Evolutionary conservation across 1,139 yeast species (phyloP), one percentile per base, ranked within the genome.

Genomic region (Suzukiozyma palmioleophila): DNA sequence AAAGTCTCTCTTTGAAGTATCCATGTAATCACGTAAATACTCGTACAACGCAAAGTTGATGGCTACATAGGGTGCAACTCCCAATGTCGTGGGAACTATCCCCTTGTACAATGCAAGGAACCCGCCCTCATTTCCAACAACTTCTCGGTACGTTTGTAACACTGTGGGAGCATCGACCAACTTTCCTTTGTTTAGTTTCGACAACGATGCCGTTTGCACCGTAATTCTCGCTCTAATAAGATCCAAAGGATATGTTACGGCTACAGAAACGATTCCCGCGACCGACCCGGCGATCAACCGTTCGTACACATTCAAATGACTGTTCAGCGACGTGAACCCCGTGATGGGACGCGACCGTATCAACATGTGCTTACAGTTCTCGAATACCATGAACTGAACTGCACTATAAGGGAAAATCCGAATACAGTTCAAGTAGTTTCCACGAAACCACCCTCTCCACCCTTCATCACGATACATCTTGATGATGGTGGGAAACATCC

Each of bases 41-140:
- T 92, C 97, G 64, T 90, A 92, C 34, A 88, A 79, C 6, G 96
- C 85, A 59, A 92, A 92, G 61, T 90, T 92, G 40, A 92, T 74
- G 3, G 96, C 96, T 33, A 88, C 97, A 53, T 90, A 92, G 1
- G 98, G 97, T 1, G 96, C 97, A 11, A 92, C 97, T 1, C 97
- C 97, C 47, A 87, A 62, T 2, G 90, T 79, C 0, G 98, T 90
- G 6, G 97, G 97, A 44, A 83, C 69, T 8, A 90, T 69, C 3
- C 98, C 98, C 40, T 92, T 72, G 56, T 87, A 92, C 14, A 90
- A 68, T 0, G 92, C 96, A 4, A 60, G 46, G 6, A 87, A 26
- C 0, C 96, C 96, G 24, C 98, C 97, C 62, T 92, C 98, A 13
- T 73, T 74, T 11, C 54, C 53, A 59, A 83, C 85, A 15, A 89